A percentile compares a stretch with the other conserved stretches of the same genome.
Conservation (phyloP, 208 protist genomes). For the Histomonas meleagridis region DNA sequence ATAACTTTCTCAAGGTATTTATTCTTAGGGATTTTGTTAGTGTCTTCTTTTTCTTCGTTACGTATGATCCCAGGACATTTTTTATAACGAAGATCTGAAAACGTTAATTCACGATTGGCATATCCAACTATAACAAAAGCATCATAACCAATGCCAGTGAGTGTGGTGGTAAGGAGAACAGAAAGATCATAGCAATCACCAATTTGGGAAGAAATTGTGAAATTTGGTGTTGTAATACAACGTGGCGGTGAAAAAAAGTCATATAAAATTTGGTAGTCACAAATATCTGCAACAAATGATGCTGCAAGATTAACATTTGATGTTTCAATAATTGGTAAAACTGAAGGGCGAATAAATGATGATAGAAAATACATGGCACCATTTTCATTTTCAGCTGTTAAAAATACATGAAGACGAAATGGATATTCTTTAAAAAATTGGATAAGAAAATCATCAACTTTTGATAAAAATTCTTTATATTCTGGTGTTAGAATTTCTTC, state of each 20-base stretch:
- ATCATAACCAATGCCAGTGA: constrained; percentile 18
- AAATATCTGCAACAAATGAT: background rate
- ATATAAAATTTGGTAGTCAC: background rate
- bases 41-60: background rate
- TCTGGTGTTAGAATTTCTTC: background rate
- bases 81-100: background rate
- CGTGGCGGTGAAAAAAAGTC: background rate
- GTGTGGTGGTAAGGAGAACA: background rate
- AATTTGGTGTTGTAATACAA: constrained; percentile 2
- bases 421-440: constrained; percentile 25
- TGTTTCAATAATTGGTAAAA: background rate
- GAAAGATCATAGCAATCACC: constrained; percentile 13
- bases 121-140: background rate
- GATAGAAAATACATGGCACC: background rate
- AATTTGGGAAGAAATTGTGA: background rate
- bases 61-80: background rate
- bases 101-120: background rate
- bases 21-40: background rate
- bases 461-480: background rate
- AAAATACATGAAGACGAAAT: background rate
- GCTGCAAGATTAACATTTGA: background rate
- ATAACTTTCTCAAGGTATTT: background rate
- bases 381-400: constrained; percentile 29
- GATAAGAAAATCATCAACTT: background rate
- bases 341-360: constrained; percentile 3